Evolutionary conservation across 345 rosid species (phyloP).

Genomic region (Acer campestre): DNA sequence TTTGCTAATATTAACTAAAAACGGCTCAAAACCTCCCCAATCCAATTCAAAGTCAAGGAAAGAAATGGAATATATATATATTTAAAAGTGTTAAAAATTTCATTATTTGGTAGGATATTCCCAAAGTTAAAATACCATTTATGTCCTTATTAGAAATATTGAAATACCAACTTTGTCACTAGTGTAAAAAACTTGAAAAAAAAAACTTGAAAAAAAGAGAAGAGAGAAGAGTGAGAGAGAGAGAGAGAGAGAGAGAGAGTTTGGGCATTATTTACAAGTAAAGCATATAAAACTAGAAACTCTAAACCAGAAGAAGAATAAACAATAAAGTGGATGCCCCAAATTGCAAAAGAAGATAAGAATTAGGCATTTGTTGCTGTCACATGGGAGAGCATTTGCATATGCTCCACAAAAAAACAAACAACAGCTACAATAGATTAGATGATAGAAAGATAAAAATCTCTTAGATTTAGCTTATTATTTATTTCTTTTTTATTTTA

Average conservation of each 20-base stretch:
- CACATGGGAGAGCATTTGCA: slow-evolving; percentile 9
- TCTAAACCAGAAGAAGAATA: neutral
- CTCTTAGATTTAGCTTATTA: neutral
- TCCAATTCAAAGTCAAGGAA: neutral
- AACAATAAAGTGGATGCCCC: neutral
- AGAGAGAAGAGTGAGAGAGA: neutral
- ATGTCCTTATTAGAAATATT: neutral
- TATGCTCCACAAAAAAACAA: slow-evolving; percentile 9
- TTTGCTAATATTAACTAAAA: neutral
- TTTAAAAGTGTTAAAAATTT: neutral
- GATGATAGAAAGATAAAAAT: neutral
- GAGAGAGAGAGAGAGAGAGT: neutral
- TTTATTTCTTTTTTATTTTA: neutral
- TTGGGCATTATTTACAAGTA: slow-evolving; percentile 3
- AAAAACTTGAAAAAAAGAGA: neutral
- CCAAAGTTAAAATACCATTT: neutral
- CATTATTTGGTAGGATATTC: neutral
- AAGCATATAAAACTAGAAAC: neutral
- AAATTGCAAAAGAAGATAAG: slow-evolving; percentile 20
- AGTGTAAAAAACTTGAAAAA: neutral
- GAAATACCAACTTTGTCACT: slow-evolving; percentile 9
- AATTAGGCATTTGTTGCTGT: slow-evolving; percentile 16
- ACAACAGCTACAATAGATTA: neutral
- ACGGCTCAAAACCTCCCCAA: neutral
- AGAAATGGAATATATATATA: neutral